phyloP scores from a whole-genome alignment of 1,139 yeast species.

The Geotrichum candidum region DNA sequence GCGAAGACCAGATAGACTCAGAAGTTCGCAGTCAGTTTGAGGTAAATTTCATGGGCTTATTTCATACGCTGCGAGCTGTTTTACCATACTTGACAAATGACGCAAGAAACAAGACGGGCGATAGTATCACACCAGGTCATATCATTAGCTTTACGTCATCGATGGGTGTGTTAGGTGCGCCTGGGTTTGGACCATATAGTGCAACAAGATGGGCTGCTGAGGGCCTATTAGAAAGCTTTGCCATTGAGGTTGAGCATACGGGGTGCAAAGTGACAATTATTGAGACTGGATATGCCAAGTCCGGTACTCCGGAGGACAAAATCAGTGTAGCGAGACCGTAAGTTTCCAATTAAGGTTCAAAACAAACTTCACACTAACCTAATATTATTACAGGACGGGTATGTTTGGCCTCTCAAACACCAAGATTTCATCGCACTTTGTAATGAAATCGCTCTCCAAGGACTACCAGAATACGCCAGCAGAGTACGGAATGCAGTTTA shows the following conservation, averaged over 20 bases:
- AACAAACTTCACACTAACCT: background rate
- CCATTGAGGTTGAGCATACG: slow-evolving; percentile 17
- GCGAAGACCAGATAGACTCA: slow-evolving; percentile 19
- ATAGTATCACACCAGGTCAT: slow-evolving; percentile 13
- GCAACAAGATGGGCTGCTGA: slow-evolving; percentile 20
- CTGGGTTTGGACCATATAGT: slow-evolving; percentile 19
- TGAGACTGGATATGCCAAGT: slow-evolving; percentile 18
- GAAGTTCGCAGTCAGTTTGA: slow-evolving; percentile 19
- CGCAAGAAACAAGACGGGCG: slow-evolving; percentile 5
- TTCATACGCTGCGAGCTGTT: slow-evolving; percentile 17
- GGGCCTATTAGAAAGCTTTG: slow-evolving; percentile 17
- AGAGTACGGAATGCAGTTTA: slow-evolving; percentile 18
- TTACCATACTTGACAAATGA: slow-evolving; percentile 16
- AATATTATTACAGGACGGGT: slow-evolving; percentile 12
- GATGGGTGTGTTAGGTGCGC: slow-evolving; percentile 19
- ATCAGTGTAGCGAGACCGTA: slow-evolving; percentile 16
- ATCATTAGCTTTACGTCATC: slow-evolving; percentile 17
- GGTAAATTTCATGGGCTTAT: slow-evolving; percentile 18
- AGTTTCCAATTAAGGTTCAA: background rate
- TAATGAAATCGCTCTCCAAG: slow-evolving; percentile 13
- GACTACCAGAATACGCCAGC: slow-evolving; percentile 18
- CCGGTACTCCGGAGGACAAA: slow-evolving; percentile 10
- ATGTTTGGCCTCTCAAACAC: slow-evolving; percentile 12
- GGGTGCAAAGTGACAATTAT: slow-evolving; percentile 18
- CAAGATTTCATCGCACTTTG: slow-evolving; percentile 18